phyloP scores from a whole-genome alignment of 441 rosid species.

The Erodium moschatum region DNA sequence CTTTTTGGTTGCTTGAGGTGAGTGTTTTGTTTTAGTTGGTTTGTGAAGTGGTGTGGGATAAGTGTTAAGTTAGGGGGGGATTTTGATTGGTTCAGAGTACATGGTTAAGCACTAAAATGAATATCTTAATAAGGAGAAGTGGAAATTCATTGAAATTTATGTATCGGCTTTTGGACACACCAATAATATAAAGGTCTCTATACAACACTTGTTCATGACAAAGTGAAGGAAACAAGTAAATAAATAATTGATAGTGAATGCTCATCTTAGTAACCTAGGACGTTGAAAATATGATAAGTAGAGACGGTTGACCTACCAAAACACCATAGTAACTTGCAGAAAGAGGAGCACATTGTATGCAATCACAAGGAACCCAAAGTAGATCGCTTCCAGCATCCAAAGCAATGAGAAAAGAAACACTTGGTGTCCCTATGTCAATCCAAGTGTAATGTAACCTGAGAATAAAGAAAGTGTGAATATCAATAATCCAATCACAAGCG shows the following conservation, averaged over 20 bases:
- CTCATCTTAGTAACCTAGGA: not conserved
- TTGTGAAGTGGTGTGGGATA: too few relatives aligned
- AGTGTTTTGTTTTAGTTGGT: too few relatives aligned
- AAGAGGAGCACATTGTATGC: constrained; percentile 69
- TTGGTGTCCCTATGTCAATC: constrained; percentile 83
- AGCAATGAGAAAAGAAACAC: constrained; percentile 72
- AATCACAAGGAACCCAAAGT: constrained; percentile 83
- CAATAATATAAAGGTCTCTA: not conserved
- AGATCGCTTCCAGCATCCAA: constrained; percentile 78
- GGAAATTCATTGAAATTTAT: not conserved
- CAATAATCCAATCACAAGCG: not conserved
- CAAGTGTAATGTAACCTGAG: constrained; percentile 70
- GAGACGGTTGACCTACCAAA: constrained; percentile 42
- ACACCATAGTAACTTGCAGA: constrained; percentile 50
- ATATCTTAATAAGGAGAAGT: not conserved
- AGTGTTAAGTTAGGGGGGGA: too few relatives aligned
- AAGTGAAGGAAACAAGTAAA: not conserved
- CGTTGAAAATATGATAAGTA: constrained; percentile 1
- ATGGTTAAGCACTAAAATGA: not conserved
- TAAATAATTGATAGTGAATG: not conserved
- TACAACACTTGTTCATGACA: not conserved
- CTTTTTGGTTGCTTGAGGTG: too few relatives aligned
- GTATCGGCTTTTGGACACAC: not conserved
- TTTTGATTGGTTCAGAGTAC: not conserved
- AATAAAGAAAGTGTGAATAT: not conserved